Percentiles rank a stretch among this genome's conserved stretches.
Evolutionary conservation across 768 basidiomycete genomes (phyloP).

Genomic region (Cystobasidium ongulense): DNA sequence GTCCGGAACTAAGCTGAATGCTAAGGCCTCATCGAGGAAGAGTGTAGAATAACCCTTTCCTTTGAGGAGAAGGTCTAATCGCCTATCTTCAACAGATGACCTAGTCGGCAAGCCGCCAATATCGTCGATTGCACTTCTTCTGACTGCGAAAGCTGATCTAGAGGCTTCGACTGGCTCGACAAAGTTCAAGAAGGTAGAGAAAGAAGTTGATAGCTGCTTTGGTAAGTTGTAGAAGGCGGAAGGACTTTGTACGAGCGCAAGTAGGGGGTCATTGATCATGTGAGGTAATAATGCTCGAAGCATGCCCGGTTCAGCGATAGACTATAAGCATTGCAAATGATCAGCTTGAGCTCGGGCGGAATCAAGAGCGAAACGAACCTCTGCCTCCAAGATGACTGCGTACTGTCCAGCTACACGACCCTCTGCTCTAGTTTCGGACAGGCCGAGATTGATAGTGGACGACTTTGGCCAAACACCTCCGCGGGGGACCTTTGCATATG

Average conservation of each 20-base stretch:
- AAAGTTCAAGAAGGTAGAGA: constrained; percentile 36
- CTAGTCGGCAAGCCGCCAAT: constrained; percentile 41
- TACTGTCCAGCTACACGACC: constrained; percentile 37
- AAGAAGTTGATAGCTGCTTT: constrained; percentile 32
- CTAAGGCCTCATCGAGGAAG: constrained; percentile 38
- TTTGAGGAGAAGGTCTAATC: constrained; percentile 36
- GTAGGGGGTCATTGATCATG: constrained; percentile 34
- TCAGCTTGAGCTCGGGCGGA: not conserved
- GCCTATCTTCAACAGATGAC: constrained; percentile 40
- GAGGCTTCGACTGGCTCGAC: constrained; percentile 36
- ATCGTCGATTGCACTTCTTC: constrained; percentile 37
- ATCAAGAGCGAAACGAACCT: constrained; percentile 32
- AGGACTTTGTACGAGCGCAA: constrained; percentile 39
- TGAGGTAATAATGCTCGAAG: constrained; percentile 38
- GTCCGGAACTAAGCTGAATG: constrained; percentile 37
- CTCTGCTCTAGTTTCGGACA: constrained; percentile 38
- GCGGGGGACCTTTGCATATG: not conserved
- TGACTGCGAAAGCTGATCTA: constrained; percentile 40
- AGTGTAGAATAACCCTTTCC: constrained; percentile 38
- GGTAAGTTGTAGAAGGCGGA: constrained; percentile 42
- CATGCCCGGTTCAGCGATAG: constrained; percentile 39
- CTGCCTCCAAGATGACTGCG: constrained; percentile 41
- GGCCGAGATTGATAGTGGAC: constrained; percentile 41
- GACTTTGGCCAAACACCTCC: constrained; percentile 32
- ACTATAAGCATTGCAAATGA: constrained; percentile 15